A percentile compares a stretch with the other conserved stretches of the same genome.
phyloP scores from a whole-genome alignment of 106 monocot species.

The Dendrobium chrysotoxum region DNA sequence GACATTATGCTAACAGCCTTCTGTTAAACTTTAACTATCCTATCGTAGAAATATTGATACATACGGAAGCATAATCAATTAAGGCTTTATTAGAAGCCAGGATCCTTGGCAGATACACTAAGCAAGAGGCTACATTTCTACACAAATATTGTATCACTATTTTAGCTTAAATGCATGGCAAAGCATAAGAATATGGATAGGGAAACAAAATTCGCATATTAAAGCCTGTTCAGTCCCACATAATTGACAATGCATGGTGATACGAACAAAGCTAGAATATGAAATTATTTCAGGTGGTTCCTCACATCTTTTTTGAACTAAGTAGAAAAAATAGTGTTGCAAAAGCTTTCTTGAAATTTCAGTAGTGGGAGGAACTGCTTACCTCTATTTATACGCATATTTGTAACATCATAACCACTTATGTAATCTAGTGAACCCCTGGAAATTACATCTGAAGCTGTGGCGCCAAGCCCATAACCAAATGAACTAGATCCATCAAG shows the following conservation, averaged over 20 bases:
- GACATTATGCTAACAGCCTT: too few relatives aligned
- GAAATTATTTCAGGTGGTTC: not conserved
- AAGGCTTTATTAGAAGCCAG: not conserved
- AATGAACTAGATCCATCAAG: constrained; percentile 46
- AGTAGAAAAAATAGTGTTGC: not conserved
- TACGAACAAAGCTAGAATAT: not conserved
- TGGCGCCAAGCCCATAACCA: constrained; percentile 37
- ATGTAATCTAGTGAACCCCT: constrained; percentile 42
- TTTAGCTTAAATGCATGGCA: not conserved
- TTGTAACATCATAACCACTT: constrained; percentile 44
- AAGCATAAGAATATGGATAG: not conserved
- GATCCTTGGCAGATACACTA: not conserved
- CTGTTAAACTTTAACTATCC: not conserved
- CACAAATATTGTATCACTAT: not conserved
- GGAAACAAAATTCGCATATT: not conserved
- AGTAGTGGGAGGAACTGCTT: constrained; percentile 2
- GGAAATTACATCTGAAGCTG: constrained; percentile 25
- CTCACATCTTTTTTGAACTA: not conserved
- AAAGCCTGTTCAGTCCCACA: not conserved
- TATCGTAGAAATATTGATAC: not conserved
- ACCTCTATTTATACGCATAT: constrained; percentile 73
- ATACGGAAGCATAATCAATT: too few relatives aligned
- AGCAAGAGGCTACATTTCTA: not conserved
- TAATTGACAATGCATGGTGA: not conserved
- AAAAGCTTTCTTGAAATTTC: not conserved